Evolutionary conservation across 441 rosid species (phyloP).

Genomic region (Populus hybrid): DNA sequence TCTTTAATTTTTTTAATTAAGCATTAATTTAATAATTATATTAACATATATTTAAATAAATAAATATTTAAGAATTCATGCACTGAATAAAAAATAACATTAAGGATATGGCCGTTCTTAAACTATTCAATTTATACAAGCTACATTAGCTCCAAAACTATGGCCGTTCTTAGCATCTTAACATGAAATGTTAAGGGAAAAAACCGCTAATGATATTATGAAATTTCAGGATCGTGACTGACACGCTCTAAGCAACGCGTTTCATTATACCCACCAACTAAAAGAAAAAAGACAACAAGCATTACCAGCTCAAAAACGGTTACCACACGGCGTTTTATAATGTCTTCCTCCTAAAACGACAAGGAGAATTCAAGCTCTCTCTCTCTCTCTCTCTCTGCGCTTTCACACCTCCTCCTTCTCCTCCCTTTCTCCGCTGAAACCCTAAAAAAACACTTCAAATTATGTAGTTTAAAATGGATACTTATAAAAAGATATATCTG

Average conservation of each 20-base stretch:
- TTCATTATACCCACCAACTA: background rate
- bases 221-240: background rate
- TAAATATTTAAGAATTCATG: no score
- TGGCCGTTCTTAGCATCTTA: no score
- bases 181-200: no score
- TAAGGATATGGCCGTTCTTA: no score
- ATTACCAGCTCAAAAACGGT: slow-evolving; percentile 25
- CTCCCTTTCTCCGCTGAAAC: slow-evolving; percentile 10
- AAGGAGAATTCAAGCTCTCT: slow-evolving; percentile 1
- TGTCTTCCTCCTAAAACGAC: slow-evolving; percentile 28
- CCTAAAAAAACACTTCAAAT: background rate
- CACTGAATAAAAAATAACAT: no score
- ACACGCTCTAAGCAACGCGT: background rate
- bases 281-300: background rate
- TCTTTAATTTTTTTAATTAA: no score
- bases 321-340: slow-evolving; percentile 30
- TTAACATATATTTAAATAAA: no score
- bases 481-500: slow-evolving; percentile 8
- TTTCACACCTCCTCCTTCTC: slow-evolving; percentile 9
- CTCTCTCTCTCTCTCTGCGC: slow-evolving; percentile 7
- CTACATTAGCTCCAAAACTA: no score
- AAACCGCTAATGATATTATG: background rate
- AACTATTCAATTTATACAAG: no score
- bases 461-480: slow-evolving; percentile 13
- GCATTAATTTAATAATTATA: no score